Conservation (phyloP, 1,139 yeast species). For the Taphrina confusa region DNA sequence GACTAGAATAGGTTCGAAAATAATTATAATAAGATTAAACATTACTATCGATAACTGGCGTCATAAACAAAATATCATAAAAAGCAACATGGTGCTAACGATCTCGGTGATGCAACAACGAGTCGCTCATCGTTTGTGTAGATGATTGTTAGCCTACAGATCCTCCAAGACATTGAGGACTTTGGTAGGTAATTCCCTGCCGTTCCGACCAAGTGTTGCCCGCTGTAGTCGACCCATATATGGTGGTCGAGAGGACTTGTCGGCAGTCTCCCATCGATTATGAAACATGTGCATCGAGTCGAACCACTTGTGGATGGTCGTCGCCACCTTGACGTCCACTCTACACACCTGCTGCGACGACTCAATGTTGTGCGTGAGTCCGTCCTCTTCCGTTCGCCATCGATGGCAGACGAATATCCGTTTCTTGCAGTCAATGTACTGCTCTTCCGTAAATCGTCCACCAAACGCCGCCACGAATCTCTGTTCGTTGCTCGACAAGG, state of each 20-base stretch:
- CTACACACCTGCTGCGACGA: slow-evolving; percentile 9
- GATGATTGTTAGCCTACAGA: no score
- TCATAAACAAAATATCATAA: no score
- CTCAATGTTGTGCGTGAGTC: slow-evolving; percentile 8
- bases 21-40: no score
- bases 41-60: no score
- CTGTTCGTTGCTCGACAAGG: background rate
- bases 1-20: no score
- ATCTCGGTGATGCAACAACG: no score
- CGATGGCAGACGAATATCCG: slow-evolving; percentile 15
- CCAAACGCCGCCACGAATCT: slow-evolving; percentile 1
- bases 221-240: background rate
- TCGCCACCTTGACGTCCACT: slow-evolving; percentile 8
- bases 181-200: background rate
- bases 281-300: slow-evolving; percentile 14
- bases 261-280: background rate
- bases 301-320: slow-evolving; percentile 14
- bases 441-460: slow-evolving; percentile 10
- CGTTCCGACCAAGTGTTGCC: background rate
- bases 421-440: slow-evolving; percentile 7
- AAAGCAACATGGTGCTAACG: no score
- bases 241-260: background rate
- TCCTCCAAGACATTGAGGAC: background rate
- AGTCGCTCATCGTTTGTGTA: no score
- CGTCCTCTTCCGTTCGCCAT: slow-evolving; percentile 21